Evolutionary conservation across 805 yeast species (phyloP).

Genomic region (Yamadazyma sp.): DNA sequence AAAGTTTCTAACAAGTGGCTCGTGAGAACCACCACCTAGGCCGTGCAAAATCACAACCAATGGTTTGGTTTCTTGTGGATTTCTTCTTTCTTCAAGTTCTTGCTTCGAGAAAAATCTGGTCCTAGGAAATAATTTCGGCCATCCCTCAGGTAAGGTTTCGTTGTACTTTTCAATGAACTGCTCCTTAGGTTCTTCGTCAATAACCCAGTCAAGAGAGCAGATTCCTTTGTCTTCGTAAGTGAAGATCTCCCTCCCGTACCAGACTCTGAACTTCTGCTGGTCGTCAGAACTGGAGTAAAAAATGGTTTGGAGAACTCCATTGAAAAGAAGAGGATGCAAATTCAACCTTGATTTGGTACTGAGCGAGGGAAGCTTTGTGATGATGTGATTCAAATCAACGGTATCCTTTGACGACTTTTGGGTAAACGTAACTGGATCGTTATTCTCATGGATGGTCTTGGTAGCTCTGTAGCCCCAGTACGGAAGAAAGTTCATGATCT

Average conservation of each 20-base stretch:
- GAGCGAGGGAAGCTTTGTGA: conserved; percentile 2
- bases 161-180: conserved; percentile 25
- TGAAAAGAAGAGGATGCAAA: conserved; percentile 62
- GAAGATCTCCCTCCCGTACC: conserved; percentile 72
- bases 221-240: conserved; percentile 65
- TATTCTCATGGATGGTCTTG: conserved; percentile 24
- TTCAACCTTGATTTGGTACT: conserved; percentile 35
- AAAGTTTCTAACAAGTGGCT: conserved; percentile 66
- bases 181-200: conserved; percentile 20
- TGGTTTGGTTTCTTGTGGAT: conserved; percentile 39
- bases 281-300: conserved; percentile 59
- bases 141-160: conserved; percentile 34
- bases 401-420: not conserved
- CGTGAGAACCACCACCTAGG: conserved; percentile 83
- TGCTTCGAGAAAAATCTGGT: conserved; percentile 51
- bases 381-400: not conserved
- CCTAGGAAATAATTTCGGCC: conserved; percentile 45
- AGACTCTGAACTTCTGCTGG: conserved; percentile 52
- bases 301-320: conserved; percentile 78
- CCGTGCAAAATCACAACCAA: conserved; percentile 72
- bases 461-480: conserved; percentile 42
- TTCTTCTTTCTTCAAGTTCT: conserved; percentile 38
- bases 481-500: conserved; percentile 15
- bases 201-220: conserved; percentile 70
- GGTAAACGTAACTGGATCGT: conserved; percentile 8